A percentile compares a stretch with the other conserved stretches of the same genome.
phyloP scores from a whole-genome alignment of 257 asterid genomes.

The Solanum medicagineum region DNA sequence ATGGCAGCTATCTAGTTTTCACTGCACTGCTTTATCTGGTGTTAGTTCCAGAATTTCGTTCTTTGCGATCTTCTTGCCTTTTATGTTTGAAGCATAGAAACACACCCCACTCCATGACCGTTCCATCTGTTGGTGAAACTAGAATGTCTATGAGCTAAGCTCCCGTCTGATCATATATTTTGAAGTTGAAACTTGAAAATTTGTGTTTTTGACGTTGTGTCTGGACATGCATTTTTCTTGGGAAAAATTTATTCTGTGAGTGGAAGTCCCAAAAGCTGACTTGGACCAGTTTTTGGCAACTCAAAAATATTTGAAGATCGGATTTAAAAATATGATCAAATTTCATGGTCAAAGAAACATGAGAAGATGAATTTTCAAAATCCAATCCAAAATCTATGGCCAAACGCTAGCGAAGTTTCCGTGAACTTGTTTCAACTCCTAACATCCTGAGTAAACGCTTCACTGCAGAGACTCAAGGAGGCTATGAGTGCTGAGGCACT shows the following conservation, averaged over 20 bases:
- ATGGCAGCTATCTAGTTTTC: background rate
- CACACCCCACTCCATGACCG: background rate
- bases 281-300: too few relatives aligned
- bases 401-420: background rate
- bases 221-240: too few relatives aligned
- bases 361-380: too few relatives aligned
- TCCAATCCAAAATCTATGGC: too few relatives aligned
- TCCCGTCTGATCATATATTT: too few relatives aligned
- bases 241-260: too few relatives aligned
- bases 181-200: too few relatives aligned
- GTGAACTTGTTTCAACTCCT: background rate
- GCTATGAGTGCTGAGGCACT: slow-evolving; percentile 12
- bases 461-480: slow-evolving; percentile 45
- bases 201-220: too few relatives aligned
- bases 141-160: background rate
- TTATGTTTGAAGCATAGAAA: background rate
- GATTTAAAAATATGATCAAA: too few relatives aligned
- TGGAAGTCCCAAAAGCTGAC: too few relatives aligned
- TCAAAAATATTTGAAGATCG: too few relatives aligned
- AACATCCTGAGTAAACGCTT: background rate
- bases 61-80: background rate
- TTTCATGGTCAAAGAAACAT: background rate
- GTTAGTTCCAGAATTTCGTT: background rate
- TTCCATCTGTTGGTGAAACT: background rate
- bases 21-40: background rate